These are phyloP conservation scores for Aethionema arabicum DNA, from an alignment of 345 rosid species.

Conservation along the genomic window DNA sequence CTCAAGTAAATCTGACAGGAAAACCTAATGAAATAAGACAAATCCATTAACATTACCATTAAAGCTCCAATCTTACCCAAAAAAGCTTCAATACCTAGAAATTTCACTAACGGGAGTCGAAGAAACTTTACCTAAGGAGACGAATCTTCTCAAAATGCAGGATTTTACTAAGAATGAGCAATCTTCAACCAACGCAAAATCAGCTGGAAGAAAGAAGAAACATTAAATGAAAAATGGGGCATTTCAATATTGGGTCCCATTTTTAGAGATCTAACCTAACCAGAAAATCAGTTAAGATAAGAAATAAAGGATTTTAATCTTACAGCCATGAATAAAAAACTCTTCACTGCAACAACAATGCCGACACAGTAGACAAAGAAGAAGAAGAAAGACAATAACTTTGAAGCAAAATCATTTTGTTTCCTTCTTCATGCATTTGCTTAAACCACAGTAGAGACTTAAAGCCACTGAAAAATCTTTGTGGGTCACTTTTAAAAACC, in stretches of 20 bases:
- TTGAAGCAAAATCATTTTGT: slow-evolving; percentile 35
- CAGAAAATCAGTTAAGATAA: slow-evolving; percentile 18
- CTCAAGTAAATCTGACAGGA: slow-evolving; percentile 31
- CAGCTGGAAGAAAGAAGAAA: slow-evolving; percentile 21
- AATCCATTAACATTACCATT: neutral
- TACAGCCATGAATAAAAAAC: slow-evolving; percentile 30
- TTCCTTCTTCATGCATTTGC: slow-evolving; percentile 29
- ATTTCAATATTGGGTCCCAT: slow-evolving; percentile 40
- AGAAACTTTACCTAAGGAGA: slow-evolving; percentile 22
- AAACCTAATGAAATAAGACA: slow-evolving; percentile 18
- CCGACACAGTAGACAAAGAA: slow-evolving; percentile 28
- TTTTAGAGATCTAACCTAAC: slow-evolving; percentile 39
- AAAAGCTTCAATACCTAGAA: slow-evolving; percentile 4
- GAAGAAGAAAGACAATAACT: slow-evolving; percentile 39
- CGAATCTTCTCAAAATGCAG: slow-evolving; percentile 35
- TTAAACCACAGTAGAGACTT: slow-evolving; percentile 7
- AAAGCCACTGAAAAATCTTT: slow-evolving; percentile 22
- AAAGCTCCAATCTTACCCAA: slow-evolving; percentile 10
- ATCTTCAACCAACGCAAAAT: slow-evolving; percentile 37
- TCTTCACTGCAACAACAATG: slow-evolving; percentile 48
- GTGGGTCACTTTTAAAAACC: slow-evolving; percentile 22
- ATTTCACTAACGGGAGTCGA: neutral
- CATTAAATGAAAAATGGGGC: slow-evolving; percentile 44
- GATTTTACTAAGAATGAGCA: slow-evolving; percentile 30
- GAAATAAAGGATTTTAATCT: slow-evolving; percentile 40